These are phyloP conservation scores for Chloris gayana DNA, from an alignment of 176 grass and related monocot species.

Conservation along the genomic window DNA sequence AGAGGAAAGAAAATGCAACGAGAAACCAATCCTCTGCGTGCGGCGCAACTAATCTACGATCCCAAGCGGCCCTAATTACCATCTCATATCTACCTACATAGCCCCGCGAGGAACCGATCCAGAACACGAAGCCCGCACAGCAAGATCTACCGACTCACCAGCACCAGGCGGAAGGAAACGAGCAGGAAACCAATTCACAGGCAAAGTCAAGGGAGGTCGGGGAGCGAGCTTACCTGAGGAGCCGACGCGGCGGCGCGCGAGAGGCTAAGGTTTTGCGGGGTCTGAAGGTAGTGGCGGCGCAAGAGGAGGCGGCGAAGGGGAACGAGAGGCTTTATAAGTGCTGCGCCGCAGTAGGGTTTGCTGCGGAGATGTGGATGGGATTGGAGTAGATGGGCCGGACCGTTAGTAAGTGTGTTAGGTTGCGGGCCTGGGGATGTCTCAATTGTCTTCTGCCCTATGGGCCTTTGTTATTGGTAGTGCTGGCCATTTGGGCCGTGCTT, in stretches of 20 bases:
- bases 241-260: neutral
- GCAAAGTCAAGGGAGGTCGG: neutral
- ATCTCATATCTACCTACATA: neutral
- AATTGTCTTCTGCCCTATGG: too few relatives aligned
- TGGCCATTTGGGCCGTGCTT: too few relatives aligned
- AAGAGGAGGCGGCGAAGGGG: neutral
- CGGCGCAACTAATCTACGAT: too few relatives aligned
- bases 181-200: neutral
- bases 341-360: constrained; percentile 41
- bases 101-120: neutral
- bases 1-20: neutral
- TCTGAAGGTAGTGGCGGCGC: neutral
- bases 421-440: too few relatives aligned
- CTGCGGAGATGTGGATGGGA: neutral
- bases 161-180: neutral
- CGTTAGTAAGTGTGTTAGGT: neutral
- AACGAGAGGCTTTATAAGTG: neutral
- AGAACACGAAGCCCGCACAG: neutral
- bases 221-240: neutral
- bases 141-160: neutral
- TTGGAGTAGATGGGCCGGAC: neutral
- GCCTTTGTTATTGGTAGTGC: too few relatives aligned
- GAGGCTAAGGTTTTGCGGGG: too few relatives aligned
- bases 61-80: neutral
- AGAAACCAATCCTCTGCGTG: neutral